Evolutionary conservation across 1,139 yeast species (phyloP).

Genomic region (Pichiaceae sp.): DNA sequence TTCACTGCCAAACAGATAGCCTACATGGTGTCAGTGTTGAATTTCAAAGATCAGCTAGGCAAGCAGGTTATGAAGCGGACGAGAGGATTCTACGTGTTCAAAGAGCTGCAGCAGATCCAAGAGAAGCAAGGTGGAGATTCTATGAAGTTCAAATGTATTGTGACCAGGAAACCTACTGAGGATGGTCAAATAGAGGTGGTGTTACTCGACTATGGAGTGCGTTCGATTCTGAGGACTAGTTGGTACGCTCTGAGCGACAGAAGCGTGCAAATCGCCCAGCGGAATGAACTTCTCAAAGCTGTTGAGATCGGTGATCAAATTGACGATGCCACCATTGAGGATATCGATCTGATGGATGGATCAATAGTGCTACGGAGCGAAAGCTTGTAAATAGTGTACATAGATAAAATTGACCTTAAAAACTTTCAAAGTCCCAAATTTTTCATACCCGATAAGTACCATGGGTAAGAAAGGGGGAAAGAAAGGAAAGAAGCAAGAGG

Average conservation of each 20-base stretch:
- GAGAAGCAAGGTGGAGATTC: constrained; percentile 7
- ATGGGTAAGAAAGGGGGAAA: constrained; percentile 45
- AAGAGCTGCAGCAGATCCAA: constrained; percentile 28
- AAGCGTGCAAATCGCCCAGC: constrained; percentile 18
- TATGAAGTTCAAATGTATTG: constrained; percentile 25
- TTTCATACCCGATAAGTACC: not conserved
- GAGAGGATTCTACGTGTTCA: constrained; percentile 34
- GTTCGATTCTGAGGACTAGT: constrained; percentile 23
- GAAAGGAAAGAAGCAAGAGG: constrained; percentile 46
- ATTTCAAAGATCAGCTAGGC: constrained; percentile 20
- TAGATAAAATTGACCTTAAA: not conserved
- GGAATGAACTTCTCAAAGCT: constrained; percentile 18
- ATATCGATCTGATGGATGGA: constrained; percentile 33
- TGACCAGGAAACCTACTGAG: constrained; percentile 29
- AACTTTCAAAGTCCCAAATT: not conserved
- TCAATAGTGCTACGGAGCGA: constrained; percentile 22
- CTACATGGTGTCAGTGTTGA: constrained; percentile 21
- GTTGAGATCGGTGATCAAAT: constrained; percentile 32
- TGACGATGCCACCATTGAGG: constrained; percentile 28
- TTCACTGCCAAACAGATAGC: constrained; percentile 16
- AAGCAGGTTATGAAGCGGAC: constrained; percentile 25
- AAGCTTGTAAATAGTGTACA: constrained; percentile 7
- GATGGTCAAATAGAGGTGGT: constrained; percentile 32
- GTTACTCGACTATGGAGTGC: constrained; percentile 29
- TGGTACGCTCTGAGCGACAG: constrained; percentile 19